Evolutionary conservation across 495 filamentous ascomycete genomes (phyloP), one percentile per base, ranked within the genome.

Genomic region (Beverwykella pulmonaria): DNA sequence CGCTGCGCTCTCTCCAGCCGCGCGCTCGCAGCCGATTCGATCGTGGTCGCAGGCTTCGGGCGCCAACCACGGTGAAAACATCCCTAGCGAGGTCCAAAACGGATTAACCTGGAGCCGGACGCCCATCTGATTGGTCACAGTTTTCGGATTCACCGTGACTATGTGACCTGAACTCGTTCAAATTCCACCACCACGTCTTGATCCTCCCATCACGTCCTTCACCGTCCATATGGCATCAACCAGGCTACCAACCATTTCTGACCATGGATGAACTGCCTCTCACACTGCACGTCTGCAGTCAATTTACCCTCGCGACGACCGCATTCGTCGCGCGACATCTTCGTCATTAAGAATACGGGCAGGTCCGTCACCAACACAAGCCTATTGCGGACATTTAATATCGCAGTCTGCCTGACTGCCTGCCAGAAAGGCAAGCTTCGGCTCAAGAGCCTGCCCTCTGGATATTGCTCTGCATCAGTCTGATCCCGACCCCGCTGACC

Each of bases 321-420:
- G 52, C 34, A 26, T 64, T 49, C 36, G 61, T 56, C 59, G 61
- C 52, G 22, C 46, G 1, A 17, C 59, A 22, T 62, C 36, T 22
- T 23, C 34, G 34, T 29, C 47, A 30, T 19, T 52, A 53, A 9
- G 25, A 12, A 52, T 48, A 44, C 36, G 50, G 57, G 59, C 46
- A 60, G 26, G 59, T 49, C 39, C 23, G 5, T 39, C 14, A 7
- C 46, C 32, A 15, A 25, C 48, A 14, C 48, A 7, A 12, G 60
- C 20, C 48, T 19, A 15, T 30, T 63, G 39, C 34, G 61, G 61
- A 48, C 53, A 53, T 50, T n/a, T 65, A 65, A 58, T 65, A 65
- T 59, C 53, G 19, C 55, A 32, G 54, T 34, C 54, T 44, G 50
- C 52, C 62, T 56, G 47, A 27, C 48, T 12, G 5, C 29, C 47